Evolutionary conservation across 257 asterid genomes (phyloP).

Genomic region (Osmanthus fragrans): DNA sequence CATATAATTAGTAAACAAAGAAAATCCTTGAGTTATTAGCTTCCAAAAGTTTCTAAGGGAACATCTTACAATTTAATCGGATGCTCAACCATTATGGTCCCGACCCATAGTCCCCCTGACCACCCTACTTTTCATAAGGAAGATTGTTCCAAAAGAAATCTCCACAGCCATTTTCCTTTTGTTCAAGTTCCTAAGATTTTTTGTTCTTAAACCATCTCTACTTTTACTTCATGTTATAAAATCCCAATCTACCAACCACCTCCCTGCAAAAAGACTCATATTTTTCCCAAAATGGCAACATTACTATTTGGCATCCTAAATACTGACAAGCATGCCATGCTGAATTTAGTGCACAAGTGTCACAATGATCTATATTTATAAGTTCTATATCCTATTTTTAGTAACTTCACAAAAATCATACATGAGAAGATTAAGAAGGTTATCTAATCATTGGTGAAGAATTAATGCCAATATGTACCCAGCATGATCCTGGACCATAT

Average conservation of each 20-base stretch:
- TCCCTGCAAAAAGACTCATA: too few relatives aligned
- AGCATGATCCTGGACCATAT: constrained; percentile 77
- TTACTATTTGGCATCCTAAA: too few relatives aligned
- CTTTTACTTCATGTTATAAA: not conserved
- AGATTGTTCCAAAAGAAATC: not conserved
- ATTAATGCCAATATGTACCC: constrained; percentile 95
- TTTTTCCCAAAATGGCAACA: too few relatives aligned
- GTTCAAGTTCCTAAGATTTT: not conserved
- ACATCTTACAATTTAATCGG: not conserved
- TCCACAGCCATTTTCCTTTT: not conserved
- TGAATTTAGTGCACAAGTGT: too few relatives aligned
- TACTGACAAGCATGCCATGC: too few relatives aligned
- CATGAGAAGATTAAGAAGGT: constrained; percentile 35
- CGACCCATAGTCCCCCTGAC: not conserved
- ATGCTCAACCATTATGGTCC: not conserved
- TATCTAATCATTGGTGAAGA: constrained; percentile 73
- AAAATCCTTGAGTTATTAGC: not conserved
- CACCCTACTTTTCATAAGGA: not conserved
- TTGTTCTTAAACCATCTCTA: not conserved
- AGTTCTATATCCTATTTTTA: constrained; percentile 1
- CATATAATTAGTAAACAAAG: too few relatives aligned
- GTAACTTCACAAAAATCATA: constrained; percentile 13
- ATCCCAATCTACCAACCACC: too few relatives aligned
- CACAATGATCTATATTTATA: too few relatives aligned
- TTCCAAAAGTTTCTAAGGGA: too few relatives aligned